Evolutionary conservation across 2,329 filamentous ascomycete species (phyloP).

Genomic region (Verticillium klebahnii): DNA sequence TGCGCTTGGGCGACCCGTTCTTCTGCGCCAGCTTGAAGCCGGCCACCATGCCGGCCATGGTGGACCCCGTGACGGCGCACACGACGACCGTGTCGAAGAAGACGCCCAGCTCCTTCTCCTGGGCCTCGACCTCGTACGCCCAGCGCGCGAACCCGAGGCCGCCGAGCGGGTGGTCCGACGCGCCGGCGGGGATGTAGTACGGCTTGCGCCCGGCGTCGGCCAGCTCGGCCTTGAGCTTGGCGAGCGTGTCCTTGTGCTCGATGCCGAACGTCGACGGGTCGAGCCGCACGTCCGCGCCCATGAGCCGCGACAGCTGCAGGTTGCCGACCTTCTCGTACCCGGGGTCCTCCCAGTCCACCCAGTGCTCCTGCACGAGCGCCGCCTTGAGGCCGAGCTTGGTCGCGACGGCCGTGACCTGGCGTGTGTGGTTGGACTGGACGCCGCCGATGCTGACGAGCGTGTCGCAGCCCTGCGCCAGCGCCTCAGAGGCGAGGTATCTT

Average conservation of each 20-base stretch:
- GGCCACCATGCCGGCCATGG: constrained; percentile 67
- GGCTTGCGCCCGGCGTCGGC: constrained; percentile 50
- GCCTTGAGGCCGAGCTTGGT: constrained; percentile 51
- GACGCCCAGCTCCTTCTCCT: constrained; percentile 56
- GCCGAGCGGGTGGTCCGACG: constrained; percentile 65
- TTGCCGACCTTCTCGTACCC: constrained; percentile 64
- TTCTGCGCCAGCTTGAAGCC: constrained; percentile 63
- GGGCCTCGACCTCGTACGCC: constrained; percentile 62
- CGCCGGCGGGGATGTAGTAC: constrained; percentile 69
- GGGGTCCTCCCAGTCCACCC: constrained; percentile 58
- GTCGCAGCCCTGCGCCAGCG: constrained; percentile 49
- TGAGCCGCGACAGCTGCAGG: constrained; percentile 64
- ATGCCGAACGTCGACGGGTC: constrained; percentile 61
- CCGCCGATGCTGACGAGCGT: constrained; percentile 65
- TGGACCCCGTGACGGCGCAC: constrained; percentile 67
- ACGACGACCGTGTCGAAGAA: constrained; percentile 67
- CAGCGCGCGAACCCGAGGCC: constrained; percentile 67
- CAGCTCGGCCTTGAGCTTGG: constrained; percentile 49
- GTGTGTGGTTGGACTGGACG: constrained; percentile 66
- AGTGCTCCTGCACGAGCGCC: constrained; percentile 61
- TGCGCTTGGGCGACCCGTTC: constrained; percentile 30
- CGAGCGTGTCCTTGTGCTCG: constrained; percentile 60
- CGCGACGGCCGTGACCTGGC: constrained; percentile 60
- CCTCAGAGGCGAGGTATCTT: constrained; percentile 62
- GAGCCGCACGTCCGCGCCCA: constrained; percentile 60